Percentiles rank a stretch among this genome's conserved stretches.
These are phyloP conservation scores for Yarrowia keelungensis DNA, from an alignment of 805 yeast genomes.

Conservation along the genomic window DNA sequence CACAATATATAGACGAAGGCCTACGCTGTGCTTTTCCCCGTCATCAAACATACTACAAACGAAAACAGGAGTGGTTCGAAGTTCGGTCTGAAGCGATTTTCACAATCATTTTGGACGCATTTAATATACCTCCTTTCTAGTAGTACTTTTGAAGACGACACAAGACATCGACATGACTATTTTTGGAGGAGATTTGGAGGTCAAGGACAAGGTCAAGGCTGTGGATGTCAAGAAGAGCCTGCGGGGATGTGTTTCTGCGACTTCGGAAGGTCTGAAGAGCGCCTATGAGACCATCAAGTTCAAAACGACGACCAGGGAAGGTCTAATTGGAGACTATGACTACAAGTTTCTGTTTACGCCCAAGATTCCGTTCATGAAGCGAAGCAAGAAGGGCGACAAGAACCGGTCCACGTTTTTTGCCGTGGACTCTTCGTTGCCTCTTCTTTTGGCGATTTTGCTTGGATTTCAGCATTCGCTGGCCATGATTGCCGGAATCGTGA, in stretches of 20 bases:
- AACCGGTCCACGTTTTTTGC: constrained; percentile 78
- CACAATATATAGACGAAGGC: neutral
- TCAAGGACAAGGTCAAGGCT: neutral
- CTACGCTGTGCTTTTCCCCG: neutral
- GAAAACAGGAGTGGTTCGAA: constrained; percentile 36
- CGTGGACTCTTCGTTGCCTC: constrained; percentile 77
- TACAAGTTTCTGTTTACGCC: constrained; percentile 83
- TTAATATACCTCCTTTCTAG: constrained; percentile 30
- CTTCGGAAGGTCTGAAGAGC: neutral
- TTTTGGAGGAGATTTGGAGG: neutral
- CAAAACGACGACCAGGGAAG: constrained; percentile 72
- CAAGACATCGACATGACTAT: neutral
- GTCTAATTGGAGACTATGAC: constrained; percentile 84
- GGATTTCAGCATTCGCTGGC: constrained; percentile 90
- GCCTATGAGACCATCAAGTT: constrained; percentile 18
- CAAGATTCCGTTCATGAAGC: constrained; percentile 66
- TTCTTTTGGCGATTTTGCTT: constrained; percentile 73
- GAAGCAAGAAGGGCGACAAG: constrained; percentile 53
- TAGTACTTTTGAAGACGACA: neutral
- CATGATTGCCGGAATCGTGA: constrained; percentile 89
- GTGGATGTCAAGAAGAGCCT: neutral
- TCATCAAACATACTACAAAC: constrained; percentile 17
- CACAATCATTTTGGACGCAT: constrained; percentile 25
- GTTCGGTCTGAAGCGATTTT: constrained; percentile 27
- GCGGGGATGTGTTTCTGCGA: neutral